phyloP scores from a whole-genome alignment of 768 basidiomycete species.

The Austroboletus eburneus region DNA sequence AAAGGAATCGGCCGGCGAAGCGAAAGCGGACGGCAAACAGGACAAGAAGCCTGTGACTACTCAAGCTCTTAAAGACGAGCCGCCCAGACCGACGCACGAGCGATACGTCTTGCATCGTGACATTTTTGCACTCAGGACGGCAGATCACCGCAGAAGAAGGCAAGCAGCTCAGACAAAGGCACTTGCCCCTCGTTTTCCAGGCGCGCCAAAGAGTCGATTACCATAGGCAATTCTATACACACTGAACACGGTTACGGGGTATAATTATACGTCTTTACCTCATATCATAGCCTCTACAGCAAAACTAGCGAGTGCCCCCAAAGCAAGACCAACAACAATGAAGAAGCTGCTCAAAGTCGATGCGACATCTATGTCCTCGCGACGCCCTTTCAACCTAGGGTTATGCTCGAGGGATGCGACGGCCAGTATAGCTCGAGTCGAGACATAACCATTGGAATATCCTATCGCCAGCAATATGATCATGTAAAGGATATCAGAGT shows the following conservation, averaged over 20 bases:
- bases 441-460: constrained; percentile 77
- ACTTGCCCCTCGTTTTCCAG: constrained; percentile 67
- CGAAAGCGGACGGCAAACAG: constrained; percentile 23
- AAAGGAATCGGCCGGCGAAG: constrained; percentile 32
- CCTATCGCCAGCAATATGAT: constrained; percentile 68
- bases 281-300: constrained; percentile 67
- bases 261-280: constrained; percentile 11
- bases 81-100: constrained; percentile 53
- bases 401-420: constrained; percentile 82
- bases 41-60: constrained; percentile 19
- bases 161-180: constrained; percentile 65
- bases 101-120: constrained; percentile 80
- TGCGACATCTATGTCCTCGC: constrained; percentile 80
- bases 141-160: constrained; percentile 67
- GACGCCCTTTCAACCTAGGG: constrained; percentile 58
- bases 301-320: constrained; percentile 80
- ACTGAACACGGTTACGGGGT: not conserved
- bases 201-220: constrained; percentile 43
- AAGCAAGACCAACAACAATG: constrained; percentile 66
- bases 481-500: constrained; percentile 76
- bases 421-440: constrained; percentile 76
- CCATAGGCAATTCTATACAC: constrained; percentile 1
- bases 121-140: constrained; percentile 74
- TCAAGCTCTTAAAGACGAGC: constrained; percentile 26
- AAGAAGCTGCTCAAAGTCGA: constrained; percentile 80